Evolutionary conservation across 2,329 filamentous ascomycete genomes (phyloP), one percentile per base, ranked within the genome.

Genomic region (Phaeosphaeriaceae sp.): DNA sequence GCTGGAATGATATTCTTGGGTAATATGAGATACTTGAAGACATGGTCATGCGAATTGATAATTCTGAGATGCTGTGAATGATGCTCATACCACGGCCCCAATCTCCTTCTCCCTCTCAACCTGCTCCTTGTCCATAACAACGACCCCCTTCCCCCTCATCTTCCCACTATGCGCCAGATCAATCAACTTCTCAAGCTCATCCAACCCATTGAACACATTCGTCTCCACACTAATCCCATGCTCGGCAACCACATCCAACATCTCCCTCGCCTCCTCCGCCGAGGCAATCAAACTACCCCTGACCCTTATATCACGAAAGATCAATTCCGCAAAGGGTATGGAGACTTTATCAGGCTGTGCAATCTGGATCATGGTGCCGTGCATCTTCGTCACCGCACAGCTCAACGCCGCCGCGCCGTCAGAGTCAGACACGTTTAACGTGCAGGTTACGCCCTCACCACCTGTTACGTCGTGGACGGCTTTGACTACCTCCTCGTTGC

Each of bases 311-410:
- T 87, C 85, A 7, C 85, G 76, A 68, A 86, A 85, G 40, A 87
- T 77, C 7, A 87, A 65, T 65, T 87, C 83, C 1, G 67, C 68
- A 57, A 81, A 81, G 0, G 80, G 79, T 15, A 82, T 75, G 23
- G 26, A 23, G 32, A 64, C 55, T 9, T 47, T 44, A 7, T 58
- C 24, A 11, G 60, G 56, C 72, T 88, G 86, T n/a, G 85, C 86
- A 49, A 89, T 82, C 70, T 89, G 85, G 1, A 89, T 78, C 67
- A 88, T 78, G 0, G 77, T 81, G 2, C 85, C 86, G 67, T 89
- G 87, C 81, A 85, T 87, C 66, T 80, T 83, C 0, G 87, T 89
- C 0, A 87, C 76, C 0, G 85, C 85, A 53, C 83, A 86, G 0
- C 80, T 82, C 22, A 82, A 71, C 5, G 80, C 84, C 43, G 84